Percentiles rank a stretch among this genome's conserved stretches.
Conservation (phyloP, 2,329 filamentous ascomycete genomes). For the Fusarium sp. region DNA sequence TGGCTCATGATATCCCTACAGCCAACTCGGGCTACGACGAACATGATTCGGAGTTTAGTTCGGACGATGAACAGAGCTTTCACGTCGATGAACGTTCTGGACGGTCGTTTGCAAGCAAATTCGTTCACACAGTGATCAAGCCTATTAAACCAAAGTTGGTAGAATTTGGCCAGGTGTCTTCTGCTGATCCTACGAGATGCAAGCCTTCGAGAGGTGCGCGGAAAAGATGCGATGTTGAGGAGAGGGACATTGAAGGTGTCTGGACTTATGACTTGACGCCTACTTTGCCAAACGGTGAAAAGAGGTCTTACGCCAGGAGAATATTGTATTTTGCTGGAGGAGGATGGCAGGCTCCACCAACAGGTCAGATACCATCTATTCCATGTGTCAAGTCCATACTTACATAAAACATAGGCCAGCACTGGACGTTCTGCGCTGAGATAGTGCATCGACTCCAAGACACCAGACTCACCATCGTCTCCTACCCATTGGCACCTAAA, state of each 20-base stretch:
- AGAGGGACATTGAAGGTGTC: slow-evolving; percentile 39
- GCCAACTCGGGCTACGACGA: not conserved
- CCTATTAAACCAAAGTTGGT: slow-evolving; percentile 33
- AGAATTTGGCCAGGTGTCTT: slow-evolving; percentile 6
- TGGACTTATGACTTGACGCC: slow-evolving; percentile 48
- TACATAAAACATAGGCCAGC: slow-evolving; percentile 40
- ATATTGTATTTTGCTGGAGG: slow-evolving; percentile 70
- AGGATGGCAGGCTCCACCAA: slow-evolving; percentile 66
- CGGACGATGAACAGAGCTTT: not conserved
- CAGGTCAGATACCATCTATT: slow-evolving; percentile 49
- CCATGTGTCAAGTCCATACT: not conserved
- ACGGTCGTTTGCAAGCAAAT: slow-evolving; percentile 16
- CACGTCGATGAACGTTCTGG: slow-evolving; percentile 28
- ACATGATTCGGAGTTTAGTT: not conserved
- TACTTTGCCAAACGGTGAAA: slow-evolving; percentile 33
- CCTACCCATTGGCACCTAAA: slow-evolving; percentile 67
- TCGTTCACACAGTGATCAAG: slow-evolving; percentile 30
- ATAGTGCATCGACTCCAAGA: slow-evolving; percentile 58
- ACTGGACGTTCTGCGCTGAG: slow-evolving; percentile 65
- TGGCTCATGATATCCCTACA: not conserved
- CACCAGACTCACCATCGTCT: slow-evolving; percentile 62
- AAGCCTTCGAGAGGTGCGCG: slow-evolving; percentile 15
- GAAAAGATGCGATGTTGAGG: slow-evolving; percentile 38
- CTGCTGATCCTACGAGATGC: slow-evolving; percentile 31
- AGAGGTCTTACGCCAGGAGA: slow-evolving; percentile 9